Base-by-base conservation (phyloP, 2,329 filamentous ascomycete genomes). In the Ophiosphaerella korrae region DNA sequence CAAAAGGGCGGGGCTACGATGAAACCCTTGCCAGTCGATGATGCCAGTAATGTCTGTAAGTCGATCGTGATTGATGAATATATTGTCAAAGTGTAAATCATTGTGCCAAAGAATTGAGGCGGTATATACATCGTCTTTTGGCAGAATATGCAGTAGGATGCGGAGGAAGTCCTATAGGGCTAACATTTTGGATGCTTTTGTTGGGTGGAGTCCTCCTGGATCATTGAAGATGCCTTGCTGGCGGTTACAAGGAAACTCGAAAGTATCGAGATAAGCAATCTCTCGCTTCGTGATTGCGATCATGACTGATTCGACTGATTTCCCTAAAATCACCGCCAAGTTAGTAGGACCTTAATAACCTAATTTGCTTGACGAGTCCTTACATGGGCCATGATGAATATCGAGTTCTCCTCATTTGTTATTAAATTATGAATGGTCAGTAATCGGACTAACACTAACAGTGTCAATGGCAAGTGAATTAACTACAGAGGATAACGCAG, bases 241-340 rank as follows among this genome's bases (percentile, higher is more conserved):
- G 12, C 42, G 42, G 21, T 44, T 31, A 3, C 7, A 2, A 11
- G 42, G 42, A 24, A 44, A 44, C 7, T 42, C 11, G 16, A 44
- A 44, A 3, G 8, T 7, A 2, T 56, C 48, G 8, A 72, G 52
- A 52, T 65, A 70, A 14, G 58, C 50, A 14, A 64, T 63, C 50
- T 74, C 71, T 40, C 67, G 64, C 14, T 54, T 34, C 26, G 58
- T 68, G 40, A 72, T 55, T 7, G 70, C 50, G 16, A 41, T 32
- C n/a, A 59, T 42, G 29, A 53, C 58, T 32, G 60, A 45, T 33
- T 24, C 33, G 2, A 52, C 37, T 26, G 57, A 51, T 21, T 7
- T 52, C 60, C 57, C 60, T 63, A 46, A 13, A 44, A 48, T 34
- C 31, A 31, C n/a, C n/a, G n/a, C n/a, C n/a, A n/a, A n/a, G n/a